These are phyloP conservation scores for Vickermania ingenoplastis DNA, from an alignment of 208 protist genomes.

Conservation along the genomic window DNA sequence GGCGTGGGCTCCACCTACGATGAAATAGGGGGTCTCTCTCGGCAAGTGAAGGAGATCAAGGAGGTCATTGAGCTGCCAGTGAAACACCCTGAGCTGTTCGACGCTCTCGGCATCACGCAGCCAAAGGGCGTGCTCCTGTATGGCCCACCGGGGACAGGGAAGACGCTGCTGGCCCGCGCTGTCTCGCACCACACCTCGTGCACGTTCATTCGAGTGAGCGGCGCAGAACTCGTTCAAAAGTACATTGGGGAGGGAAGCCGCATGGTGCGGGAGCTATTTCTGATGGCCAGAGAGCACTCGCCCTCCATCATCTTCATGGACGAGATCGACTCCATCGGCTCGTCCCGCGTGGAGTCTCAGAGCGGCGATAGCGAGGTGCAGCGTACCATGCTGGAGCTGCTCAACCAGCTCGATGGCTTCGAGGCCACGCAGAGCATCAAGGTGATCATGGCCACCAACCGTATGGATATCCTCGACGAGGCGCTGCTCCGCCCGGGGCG, in stretches of 20 bases:
- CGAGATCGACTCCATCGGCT: constrained; percentile 99
- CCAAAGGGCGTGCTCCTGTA: constrained; percentile 99
- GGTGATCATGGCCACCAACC: constrained; percentile 98
- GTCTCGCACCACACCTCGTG: constrained; percentile 99
- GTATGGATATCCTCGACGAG: constrained; percentile 99
- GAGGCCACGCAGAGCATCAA: constrained; percentile 99
- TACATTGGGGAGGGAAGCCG: constrained; percentile 99
- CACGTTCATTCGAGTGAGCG: constrained; percentile 98
- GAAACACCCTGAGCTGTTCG: constrained; percentile 99
- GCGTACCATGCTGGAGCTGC: constrained; percentile 99
- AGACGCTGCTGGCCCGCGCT: constrained; percentile 98
- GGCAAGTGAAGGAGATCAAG: constrained; percentile 97
- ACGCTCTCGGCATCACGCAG: constrained; percentile 99
- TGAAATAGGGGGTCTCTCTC: constrained; percentile 99
- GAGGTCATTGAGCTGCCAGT: constrained; percentile 81
- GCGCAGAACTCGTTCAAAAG: constrained; percentile 99
- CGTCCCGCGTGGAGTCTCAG: constrained; percentile 84
- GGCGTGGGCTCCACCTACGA: constrained; percentile 99
- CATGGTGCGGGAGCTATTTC: constrained; percentile 99
- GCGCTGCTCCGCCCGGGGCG: constrained; percentile 98
- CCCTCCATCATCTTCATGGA: constrained; percentile 99
- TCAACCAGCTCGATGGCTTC: constrained; percentile 99
- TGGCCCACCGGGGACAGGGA: constrained; percentile 95
- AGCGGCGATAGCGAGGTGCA: constrained; percentile 97
- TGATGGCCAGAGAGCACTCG: constrained; percentile 99